Evolutionary conservation across 2,329 filamentous ascomycete species (phyloP).

Genomic region (Fusarium cyanostomum): DNA sequence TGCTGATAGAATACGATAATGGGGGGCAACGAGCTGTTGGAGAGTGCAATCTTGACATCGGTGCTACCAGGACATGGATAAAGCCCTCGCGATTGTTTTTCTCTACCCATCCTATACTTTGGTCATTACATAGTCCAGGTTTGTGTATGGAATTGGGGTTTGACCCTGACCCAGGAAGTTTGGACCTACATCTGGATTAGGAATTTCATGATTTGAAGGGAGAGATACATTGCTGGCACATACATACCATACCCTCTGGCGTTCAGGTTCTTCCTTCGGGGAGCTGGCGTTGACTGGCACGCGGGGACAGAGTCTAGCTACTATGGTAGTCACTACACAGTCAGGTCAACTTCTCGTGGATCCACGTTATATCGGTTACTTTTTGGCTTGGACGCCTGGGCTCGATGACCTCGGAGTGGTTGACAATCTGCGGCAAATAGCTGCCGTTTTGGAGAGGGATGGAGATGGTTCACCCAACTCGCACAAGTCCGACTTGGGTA

Average conservation of each 20-base stretch:
- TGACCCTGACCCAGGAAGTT: too few species aligned
- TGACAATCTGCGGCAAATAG: neutral
- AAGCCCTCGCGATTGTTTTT: neutral
- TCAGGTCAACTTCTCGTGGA: too few species aligned
- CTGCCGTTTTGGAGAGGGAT: neutral
- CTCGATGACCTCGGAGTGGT: neutral
- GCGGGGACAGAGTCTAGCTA: neutral
- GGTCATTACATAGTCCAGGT: too few species aligned
- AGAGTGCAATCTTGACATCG: too few species aligned
- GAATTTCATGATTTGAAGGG: neutral
- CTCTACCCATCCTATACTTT: too few species aligned
- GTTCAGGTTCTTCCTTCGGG: neutral
- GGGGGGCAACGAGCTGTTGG: neutral
- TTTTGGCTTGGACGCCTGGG: too few species aligned
- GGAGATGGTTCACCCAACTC: neutral
- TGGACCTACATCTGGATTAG: too few species aligned
- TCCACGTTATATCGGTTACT: too few species aligned
- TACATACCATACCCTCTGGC: accelerated
- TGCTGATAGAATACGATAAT: neutral
- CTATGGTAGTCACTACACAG: too few species aligned
- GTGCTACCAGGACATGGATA: neutral
- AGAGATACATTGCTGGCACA: neutral
- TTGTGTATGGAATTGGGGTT: too few species aligned
- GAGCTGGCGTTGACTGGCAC: neutral
- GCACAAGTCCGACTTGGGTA: too few species aligned